A percentile compares a stretch with the other conserved stretches of the same genome.
phyloP scores from a whole-genome alignment of 441 rosid genomes.

The Pelargonium fulgidum region DNA sequence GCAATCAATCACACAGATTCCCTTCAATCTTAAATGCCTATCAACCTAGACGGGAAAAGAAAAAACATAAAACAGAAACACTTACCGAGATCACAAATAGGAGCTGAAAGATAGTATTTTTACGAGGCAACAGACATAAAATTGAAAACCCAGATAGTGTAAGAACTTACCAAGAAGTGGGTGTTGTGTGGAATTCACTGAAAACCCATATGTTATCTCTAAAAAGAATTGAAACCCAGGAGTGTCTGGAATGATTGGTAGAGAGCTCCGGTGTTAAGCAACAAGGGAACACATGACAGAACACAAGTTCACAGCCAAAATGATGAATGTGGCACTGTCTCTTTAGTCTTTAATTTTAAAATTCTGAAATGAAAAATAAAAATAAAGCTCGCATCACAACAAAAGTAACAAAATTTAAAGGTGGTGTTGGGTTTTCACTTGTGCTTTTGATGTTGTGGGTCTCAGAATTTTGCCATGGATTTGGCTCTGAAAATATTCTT shows the following conservation, averaged over 20 bases:
- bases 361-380: constrained; percentile 13
- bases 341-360: constrained; percentile 24
- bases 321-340: constrained; percentile 20
- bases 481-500: constrained; percentile 25
- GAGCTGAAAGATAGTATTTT: constrained; percentile 9
- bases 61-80: constrained; percentile 14
- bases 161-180: constrained; percentile 22
- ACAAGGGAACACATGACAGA: constrained; percentile 47
- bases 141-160: constrained; percentile 23
- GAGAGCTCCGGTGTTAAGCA: constrained; percentile 43
- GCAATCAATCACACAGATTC: constrained; percentile 7
- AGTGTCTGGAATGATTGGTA: constrained; percentile 37
- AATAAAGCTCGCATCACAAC: constrained; percentile 11
- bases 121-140: constrained; percentile 19
- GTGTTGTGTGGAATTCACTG: constrained; percentile 12
- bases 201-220: constrained; percentile 32
- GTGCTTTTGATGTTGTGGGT: constrained; percentile 2
- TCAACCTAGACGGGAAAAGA: constrained; percentile 19
- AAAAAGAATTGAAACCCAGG: constrained; percentile 18
- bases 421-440: not conserved
- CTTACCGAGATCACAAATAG: not conserved
- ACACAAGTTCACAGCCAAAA: constrained; percentile 28
- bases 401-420: constrained; percentile 21
- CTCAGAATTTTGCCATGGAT: constrained; percentile 15
- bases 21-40: constrained; percentile 5